Conservation (phyloP, 2,329 filamentous ascomycete genomes). For the Gliomastix tumulicola region DNA sequence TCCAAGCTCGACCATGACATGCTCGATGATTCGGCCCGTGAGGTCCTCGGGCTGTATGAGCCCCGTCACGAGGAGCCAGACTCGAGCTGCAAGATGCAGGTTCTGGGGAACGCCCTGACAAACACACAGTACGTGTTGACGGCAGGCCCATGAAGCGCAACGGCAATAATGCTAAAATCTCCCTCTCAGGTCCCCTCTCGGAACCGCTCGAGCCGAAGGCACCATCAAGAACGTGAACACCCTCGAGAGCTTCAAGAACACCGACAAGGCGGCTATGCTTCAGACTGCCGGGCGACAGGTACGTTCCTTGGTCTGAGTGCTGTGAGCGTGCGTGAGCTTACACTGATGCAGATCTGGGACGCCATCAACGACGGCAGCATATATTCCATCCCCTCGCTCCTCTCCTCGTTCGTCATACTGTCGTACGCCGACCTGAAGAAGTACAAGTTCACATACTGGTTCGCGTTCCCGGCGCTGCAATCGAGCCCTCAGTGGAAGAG, state of each 20-base stretch:
- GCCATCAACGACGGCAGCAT: constrained; percentile 95
- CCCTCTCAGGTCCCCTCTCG: constrained; percentile 63
- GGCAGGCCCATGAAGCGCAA: too few relatives aligned
- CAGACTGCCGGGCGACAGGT: constrained; percentile 74
- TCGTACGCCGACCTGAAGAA: constrained; percentile 96
- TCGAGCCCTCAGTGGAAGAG: constrained; percentile 79
- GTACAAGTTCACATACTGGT: constrained; percentile 97
- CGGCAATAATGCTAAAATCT: too few relatives aligned
- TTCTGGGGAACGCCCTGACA: constrained; percentile 79
- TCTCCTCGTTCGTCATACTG: constrained; percentile 81
- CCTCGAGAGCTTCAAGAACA: constrained; percentile 82
- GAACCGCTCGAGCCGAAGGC: constrained; percentile 78
- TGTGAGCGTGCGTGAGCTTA: not conserved
- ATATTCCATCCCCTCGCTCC: constrained; percentile 86
- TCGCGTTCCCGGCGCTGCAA: constrained; percentile 89
- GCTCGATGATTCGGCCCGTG: constrained; percentile 86
- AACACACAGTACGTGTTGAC: constrained; percentile 68
- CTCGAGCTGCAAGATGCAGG: constrained; percentile 81
- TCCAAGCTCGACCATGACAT: constrained; percentile 97
- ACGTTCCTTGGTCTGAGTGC: constrained; percentile 13
- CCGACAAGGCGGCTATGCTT: constrained; percentile 73
- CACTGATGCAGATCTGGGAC: constrained; percentile 74
- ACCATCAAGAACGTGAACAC: constrained; percentile 96
- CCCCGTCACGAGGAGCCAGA: constrained; percentile 67
- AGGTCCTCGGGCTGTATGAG: constrained; percentile 83